Evolutionary conservation across 805 yeast species (phyloP), one percentile per base, ranked within the genome.

Genomic region (Lipomyces sp.): DNA sequence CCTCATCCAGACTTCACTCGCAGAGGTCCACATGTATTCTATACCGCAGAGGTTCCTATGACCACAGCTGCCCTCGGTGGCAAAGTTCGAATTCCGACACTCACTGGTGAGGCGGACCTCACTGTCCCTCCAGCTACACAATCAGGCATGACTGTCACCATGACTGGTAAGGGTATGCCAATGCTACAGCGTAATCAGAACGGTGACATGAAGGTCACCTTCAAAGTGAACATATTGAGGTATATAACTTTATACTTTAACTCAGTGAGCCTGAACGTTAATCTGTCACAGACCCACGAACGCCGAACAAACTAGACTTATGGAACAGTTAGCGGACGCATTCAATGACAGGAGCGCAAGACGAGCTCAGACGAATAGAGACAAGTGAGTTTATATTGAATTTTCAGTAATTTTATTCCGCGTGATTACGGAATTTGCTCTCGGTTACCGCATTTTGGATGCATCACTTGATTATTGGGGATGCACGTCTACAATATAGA

Each of bases 11-110:
- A 81, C 37, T 95, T 93, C 78, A 79, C 81, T 35, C 84, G 97
- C 59, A 81, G 81, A 42, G 88, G 89, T 45, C 84, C 85, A 71
- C 88, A 90, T 73, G 83, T 95, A 65, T 77, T 89, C 64, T 84
- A 86, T 74, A 81, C 83, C 34, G 86, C 87, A 57, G 86, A 86
- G 55, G 87, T 95, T 61, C 90, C 95, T 58, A 90, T 92, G 87
- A 95, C 99, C 0, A 95, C 99, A 0, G 99, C 99, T 0, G 92
- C 97, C 0, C 81, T 95, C 56, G 99, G 99, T 67, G 99, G 99
- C 50, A 87, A 86, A 56, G 84, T 95, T 30, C 86, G 89, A 59
- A 85, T 95, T n/a, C 98, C 98, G 42, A 94, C 99, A 0, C 84
- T 95, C 34, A 91, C 87, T 69, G 98, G 96, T 3, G 83, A 83